phyloP scores from a whole-genome alignment of 176 grass and related monocot species.

The Chrysopogon serrulatus region DNA sequence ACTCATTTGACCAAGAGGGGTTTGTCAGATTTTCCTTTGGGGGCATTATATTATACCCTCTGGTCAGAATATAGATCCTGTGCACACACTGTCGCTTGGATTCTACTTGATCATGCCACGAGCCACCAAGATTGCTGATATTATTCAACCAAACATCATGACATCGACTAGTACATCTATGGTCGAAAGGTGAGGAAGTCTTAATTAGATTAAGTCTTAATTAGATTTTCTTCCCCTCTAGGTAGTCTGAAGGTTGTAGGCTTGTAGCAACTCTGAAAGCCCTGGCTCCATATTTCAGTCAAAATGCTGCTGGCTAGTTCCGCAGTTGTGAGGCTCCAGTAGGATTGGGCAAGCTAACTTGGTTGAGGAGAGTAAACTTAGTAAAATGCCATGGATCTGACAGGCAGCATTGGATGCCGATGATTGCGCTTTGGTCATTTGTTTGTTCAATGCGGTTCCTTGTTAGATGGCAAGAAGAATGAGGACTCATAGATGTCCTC shows the following conservation, averaged over 20 bases:
- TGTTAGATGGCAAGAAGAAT: background rate
- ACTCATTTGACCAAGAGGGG: background rate
- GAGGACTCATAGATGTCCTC: background rate
- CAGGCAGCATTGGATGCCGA: background rate
- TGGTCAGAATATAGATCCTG: background rate
- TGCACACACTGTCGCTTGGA: background rate
- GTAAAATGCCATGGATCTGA: background rate
- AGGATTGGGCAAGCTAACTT: background rate
- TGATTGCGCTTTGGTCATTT: background rate
- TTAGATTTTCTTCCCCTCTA: background rate
- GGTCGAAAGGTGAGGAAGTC: background rate
- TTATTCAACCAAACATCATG: background rate
- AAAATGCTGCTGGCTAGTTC: background rate
- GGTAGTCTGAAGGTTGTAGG: background rate
- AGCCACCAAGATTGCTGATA: background rate
- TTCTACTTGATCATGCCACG: background rate
- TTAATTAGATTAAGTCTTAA: background rate
- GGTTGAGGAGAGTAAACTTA: background rate
- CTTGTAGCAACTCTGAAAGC: background rate
- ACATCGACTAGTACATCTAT: background rate
- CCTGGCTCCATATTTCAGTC: background rate
- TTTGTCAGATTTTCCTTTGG: background rate
- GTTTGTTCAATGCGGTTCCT: background rate
- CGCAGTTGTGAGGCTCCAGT: background rate
- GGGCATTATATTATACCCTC: background rate